Percentiles rank a stretch among this genome's conserved stretches.
phyloP scores from a whole-genome alignment of 495 filamentous ascomycete species.

The Aspergillus ostianus region DNA sequence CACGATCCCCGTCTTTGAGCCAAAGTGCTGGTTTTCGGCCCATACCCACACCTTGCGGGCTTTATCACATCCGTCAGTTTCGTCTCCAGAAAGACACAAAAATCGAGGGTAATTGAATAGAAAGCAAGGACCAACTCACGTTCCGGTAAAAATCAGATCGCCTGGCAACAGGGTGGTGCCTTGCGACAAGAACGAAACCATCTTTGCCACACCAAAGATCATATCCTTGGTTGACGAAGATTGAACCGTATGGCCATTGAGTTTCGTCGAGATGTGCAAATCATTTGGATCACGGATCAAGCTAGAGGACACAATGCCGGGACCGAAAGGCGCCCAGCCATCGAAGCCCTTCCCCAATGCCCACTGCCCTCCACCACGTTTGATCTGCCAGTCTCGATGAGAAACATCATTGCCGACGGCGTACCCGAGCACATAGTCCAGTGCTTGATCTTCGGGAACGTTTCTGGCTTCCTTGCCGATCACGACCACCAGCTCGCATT shows the following conservation, averaged over 20 bases:
- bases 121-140: slow-evolving; percentile 49
- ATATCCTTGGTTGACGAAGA: slow-evolving; percentile 74
- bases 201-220: slow-evolving; percentile 76
- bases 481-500: slow-evolving; percentile 77
- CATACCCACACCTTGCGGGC: slow-evolving; percentile 77
- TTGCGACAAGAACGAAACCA: slow-evolving; percentile 70
- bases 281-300: slow-evolving; percentile 69
- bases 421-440: slow-evolving; percentile 78
- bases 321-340: slow-evolving; percentile 85
- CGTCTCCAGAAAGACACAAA: not conserved
- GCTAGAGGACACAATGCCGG: slow-evolving; percentile 68
- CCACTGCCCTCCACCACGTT: slow-evolving; percentile 80
- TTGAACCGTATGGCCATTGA: slow-evolving; percentile 74
- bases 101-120: not conserved
- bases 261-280: slow-evolving; percentile 61
- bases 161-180: slow-evolving; percentile 77
- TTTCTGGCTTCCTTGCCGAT: slow-evolving; percentile 72
- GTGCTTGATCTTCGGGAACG: slow-evolving; percentile 62
- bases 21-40: slow-evolving; percentile 70
- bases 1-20: slow-evolving; percentile 78
- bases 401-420: slow-evolving; percentile 80
- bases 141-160: slow-evolving; percentile 84
- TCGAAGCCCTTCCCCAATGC: slow-evolving; percentile 81
- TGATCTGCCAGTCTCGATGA: slow-evolving; percentile 81
- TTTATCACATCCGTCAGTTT: slow-evolving; percentile 25